A percentile compares a stretch with the other conserved stretches of the same genome.
Evolutionary conservation across 805 yeast genomes (phyloP).

Genomic region (Ogataea salicorniae): DNA sequence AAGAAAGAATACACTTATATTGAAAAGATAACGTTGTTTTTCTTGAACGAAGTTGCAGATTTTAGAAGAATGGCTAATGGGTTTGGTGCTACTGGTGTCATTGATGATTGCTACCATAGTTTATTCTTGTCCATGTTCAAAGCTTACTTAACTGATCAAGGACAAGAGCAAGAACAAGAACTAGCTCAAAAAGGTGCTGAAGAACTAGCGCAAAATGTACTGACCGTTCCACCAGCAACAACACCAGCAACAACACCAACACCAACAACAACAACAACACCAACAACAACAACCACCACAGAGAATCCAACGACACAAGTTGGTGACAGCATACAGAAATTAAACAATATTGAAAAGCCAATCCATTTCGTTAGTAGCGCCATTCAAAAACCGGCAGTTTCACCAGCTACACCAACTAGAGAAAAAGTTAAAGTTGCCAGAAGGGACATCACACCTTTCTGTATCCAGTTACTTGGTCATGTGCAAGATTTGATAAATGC

Average conservation of each 20-base stretch:
- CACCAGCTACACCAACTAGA: slow-evolving; percentile 23
- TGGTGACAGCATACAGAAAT: neutral
- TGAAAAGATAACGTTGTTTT: slow-evolving; percentile 36
- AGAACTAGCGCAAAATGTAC: neutral
- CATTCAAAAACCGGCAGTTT: neutral
- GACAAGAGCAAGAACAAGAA: slow-evolving; percentile 8
- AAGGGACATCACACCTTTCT: slow-evolving; percentile 39
- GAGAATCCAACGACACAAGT: neutral
- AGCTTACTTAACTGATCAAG: no score
- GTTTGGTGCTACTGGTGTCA: slow-evolving; percentile 67
- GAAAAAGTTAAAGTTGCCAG: slow-evolving; percentile 42
- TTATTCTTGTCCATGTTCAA: slow-evolving; percentile 37
- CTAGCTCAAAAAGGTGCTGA: slow-evolving; percentile 1
- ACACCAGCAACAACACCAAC: no score
- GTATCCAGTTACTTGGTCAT: slow-evolving; percentile 22
- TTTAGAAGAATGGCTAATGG: slow-evolving; percentile 73
- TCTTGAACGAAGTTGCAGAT: slow-evolving; percentile 49
- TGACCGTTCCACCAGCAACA: neutral
- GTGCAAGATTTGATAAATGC: slow-evolving; percentile 17
- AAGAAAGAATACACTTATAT: slow-evolving; percentile 33
- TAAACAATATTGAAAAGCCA: slow-evolving; percentile 1
- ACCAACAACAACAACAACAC: neutral
- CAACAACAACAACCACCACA: neutral
- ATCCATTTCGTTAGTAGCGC: slow-evolving; percentile 5
- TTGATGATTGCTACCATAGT: slow-evolving; percentile 68